These are phyloP conservation scores for Yamadazyma taylorii DNA, from an alignment of 1,139 yeast genomes.

Conservation along the genomic window DNA sequence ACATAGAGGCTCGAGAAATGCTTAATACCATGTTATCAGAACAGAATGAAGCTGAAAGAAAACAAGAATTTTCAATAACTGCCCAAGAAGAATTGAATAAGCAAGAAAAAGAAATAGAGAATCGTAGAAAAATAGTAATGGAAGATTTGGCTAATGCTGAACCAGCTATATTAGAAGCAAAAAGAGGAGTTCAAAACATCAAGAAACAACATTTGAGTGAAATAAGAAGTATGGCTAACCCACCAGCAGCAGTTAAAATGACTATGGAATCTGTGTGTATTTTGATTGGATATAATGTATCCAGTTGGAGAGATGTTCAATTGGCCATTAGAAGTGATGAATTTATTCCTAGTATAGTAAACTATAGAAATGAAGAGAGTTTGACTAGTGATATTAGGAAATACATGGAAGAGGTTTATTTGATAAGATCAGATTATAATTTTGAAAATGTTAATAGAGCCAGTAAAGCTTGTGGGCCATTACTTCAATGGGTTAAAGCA, in stretches of 20 bases:
- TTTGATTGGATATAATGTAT: conserved; percentile 69
- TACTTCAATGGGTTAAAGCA: conserved; percentile 86
- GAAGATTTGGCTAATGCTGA: conserved; percentile 72
- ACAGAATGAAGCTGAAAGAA: conserved; percentile 91
- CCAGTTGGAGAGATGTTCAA: conserved; percentile 83
- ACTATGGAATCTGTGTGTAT: conserved; percentile 88
- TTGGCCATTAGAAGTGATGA: conserved; percentile 80
- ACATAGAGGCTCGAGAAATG: conserved; percentile 68
- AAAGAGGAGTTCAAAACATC: conserved; percentile 82
- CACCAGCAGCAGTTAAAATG: conserved; percentile 84
- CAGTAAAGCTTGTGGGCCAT: conserved; percentile 94
- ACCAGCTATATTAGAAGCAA: conserved; percentile 84
- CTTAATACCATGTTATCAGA: conserved; percentile 77
- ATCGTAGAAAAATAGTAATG: conserved; percentile 57
- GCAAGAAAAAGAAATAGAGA: conserved; percentile 63
- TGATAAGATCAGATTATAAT: conserved; percentile 64
- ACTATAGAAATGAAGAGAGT: conserved; percentile 64
- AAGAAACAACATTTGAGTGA: conserved; percentile 92
- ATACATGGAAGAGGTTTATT: conserved; percentile 59
- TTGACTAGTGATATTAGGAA: conserved; percentile 53
- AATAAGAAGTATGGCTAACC: conserved; percentile 83
- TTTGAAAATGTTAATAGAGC: conserved; percentile 82
- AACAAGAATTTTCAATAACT: conserved; percentile 79
- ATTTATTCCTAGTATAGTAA: conserved; percentile 80
- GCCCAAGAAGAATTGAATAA: conserved; percentile 68